These are phyloP conservation scores for Pyrenochaeta sp. DNA, from an alignment of 2,329 filamentous ascomycete species.

Conservation along the genomic window DNA sequence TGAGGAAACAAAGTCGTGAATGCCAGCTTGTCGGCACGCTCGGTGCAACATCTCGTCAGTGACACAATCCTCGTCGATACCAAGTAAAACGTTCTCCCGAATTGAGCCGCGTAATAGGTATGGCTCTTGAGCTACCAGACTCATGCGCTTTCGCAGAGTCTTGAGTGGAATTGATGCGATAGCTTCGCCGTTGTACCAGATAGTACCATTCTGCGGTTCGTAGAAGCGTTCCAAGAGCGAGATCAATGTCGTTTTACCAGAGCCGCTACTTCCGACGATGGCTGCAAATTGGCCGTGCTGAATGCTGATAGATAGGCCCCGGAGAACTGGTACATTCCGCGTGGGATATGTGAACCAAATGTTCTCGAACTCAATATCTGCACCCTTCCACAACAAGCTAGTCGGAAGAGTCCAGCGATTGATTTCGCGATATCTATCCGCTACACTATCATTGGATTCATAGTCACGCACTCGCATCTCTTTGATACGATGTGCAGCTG, in stretches of 20 bases:
- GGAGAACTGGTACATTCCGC: conserved; percentile 82
- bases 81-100: conserved; percentile 57
- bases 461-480: conserved; percentile 10
- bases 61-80: conserved; percentile 50
- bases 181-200: conserved; percentile 74
- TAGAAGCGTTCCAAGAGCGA: conserved; percentile 93
- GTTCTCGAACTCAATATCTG: conserved; percentile 72
- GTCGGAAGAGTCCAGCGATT: conserved; percentile 13
- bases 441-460: background rate
- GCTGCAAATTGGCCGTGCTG: conserved; percentile 61
- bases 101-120: conserved; percentile 56
- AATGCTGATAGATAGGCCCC: conserved; percentile 52
- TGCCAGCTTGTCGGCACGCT: conserved; percentile 58
- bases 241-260: conserved; percentile 91
- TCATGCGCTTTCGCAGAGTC: conserved; percentile 72
- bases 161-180: conserved; percentile 50
- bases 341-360: conserved; percentile 94
- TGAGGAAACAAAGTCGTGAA: conserved; percentile 40
- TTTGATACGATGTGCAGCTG: conserved; percentile 30
- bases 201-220: conserved; percentile 74
- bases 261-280: conserved; percentile 74
- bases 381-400: conserved; percentile 30
- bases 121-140: conserved; percentile 60
- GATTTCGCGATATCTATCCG: conserved; percentile 2
- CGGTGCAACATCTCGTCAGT: conserved; percentile 54